Evolutionary conservation across 2,329 filamentous ascomycete genomes (phyloP), one percentile per base, ranked within the genome.

Genomic region (Claviceps pusilla): DNA sequence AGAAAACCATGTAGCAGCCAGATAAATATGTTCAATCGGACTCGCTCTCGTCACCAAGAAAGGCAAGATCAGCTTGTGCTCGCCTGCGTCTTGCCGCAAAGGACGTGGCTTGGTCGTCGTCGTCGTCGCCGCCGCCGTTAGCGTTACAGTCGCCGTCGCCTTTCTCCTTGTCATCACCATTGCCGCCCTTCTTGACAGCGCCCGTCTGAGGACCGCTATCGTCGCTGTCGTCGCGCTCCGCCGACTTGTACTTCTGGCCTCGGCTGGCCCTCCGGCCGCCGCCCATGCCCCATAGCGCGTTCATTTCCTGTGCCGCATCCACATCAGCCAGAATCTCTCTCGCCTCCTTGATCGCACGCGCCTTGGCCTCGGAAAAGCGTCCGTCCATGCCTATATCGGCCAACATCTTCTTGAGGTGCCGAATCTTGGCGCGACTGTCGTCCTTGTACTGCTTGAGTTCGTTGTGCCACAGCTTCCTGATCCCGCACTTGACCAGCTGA

Each of bases 401-500:
- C 31, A 98, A 76, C 83, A 94, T 85, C 11, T 72, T 72, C 65
- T 82, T 87, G 7, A 98, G 75, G 65, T 96, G 88, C 52, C 76
- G 76, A 57, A 96, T 87, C 73, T 95, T 96, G 51, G 81, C 87
- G 57, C 82, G 85, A 4, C 77, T 66, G 29, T 90, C 86, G 54
- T 83, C 79, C 1, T 77, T 78, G 62, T 80, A 89, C 54, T 82
- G 74, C 66, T 87, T 87, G 33, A 98, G 76, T 68, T 96, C 89
- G 58, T 85, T 82, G 51, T 79, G 80, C 91, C 93, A 98, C 57
- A 96, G 79, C 66, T 96, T 97, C 53, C 89, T 85, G 54, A 96
- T 81, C 35, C 91, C 91, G 63, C 91, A 98, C 69, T 96, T 95
- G 48, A 84, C 71, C 7, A 98, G 78, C 68, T 91, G 89, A 9